phyloP scores from a whole-genome alignment of 345 rosid genomes.

The Citrus maxima region DNA sequence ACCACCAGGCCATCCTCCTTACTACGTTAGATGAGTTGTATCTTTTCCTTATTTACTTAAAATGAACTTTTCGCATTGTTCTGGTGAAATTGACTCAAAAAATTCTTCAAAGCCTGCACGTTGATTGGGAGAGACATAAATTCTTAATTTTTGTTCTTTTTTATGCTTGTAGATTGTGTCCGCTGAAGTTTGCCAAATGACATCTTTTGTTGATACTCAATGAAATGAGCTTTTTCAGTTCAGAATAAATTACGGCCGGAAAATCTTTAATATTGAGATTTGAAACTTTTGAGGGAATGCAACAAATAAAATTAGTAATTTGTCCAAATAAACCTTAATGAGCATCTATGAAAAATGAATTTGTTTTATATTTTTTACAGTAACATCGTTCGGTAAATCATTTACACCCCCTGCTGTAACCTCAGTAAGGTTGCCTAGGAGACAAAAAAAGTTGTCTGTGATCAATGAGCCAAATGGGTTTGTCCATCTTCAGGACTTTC shows the following conservation, averaged over 20 bases:
- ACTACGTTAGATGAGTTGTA: conserved; percentile 32
- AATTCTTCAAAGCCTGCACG: background rate
- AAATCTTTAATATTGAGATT: background rate
- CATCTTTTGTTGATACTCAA: background rate
- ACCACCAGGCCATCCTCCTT: conserved; percentile 38
- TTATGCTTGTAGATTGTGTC: background rate
- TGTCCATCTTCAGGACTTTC: background rate
- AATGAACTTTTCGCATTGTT: background rate
- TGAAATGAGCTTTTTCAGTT: background rate
- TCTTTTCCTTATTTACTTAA: background rate
- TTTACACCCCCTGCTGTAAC: too few relatives aligned
- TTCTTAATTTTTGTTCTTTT: background rate
- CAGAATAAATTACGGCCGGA: background rate
- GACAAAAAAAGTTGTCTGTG: too few relatives aligned
- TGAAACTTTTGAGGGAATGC: background rate
- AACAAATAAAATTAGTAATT: background rate
- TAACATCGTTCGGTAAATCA: too few relatives aligned
- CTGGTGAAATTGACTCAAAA: background rate
- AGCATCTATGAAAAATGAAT: too few relatives aligned
- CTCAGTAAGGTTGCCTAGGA: too few relatives aligned
- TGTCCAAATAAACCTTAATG: background rate
- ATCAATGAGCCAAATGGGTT: background rate
- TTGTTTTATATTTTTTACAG: too few relatives aligned
- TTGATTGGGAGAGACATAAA: background rate
- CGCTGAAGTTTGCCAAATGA: background rate